Conservation (phyloP, 345 rosid species). For the Limnanthes douglasii region DNA sequence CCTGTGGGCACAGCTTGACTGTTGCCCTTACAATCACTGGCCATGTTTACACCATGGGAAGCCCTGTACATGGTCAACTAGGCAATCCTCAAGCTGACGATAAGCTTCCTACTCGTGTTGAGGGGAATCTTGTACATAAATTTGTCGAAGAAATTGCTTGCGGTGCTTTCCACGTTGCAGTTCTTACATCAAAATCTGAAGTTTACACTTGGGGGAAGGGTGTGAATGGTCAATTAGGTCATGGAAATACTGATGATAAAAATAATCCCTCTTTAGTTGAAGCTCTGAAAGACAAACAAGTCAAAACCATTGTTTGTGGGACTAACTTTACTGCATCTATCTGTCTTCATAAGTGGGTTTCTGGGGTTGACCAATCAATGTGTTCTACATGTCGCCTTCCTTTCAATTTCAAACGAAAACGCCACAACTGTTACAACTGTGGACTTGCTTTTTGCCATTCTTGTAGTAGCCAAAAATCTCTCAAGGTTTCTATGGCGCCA, state of each 20-base stretch:
- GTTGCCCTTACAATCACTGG: constrained; percentile 53
- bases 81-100: constrained; percentile 61
- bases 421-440: constrained; percentile 72
- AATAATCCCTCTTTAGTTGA: constrained; percentile 47
- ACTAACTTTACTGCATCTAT: constrained; percentile 55
- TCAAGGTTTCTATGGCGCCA: constrained; percentile 74
- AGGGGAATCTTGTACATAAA: constrained; percentile 44
- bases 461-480: constrained; percentile 59
- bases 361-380: constrained; percentile 60
- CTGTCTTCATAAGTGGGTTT: constrained; percentile 68
- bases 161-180: constrained; percentile 67
- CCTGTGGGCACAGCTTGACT: constrained; percentile 64
- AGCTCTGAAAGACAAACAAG: constrained; percentile 57
- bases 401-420: constrained; percentile 62
- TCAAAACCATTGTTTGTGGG: constrained; percentile 65
- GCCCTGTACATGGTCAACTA: constrained; percentile 63
- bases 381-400: constrained; percentile 64
- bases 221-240: constrained; percentile 62
- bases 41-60: constrained; percentile 70
- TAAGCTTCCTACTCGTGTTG: constrained; percentile 44
- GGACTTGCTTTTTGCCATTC: constrained; percentile 63
- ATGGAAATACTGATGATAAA: constrained; percentile 54
- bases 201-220: constrained; percentile 88
- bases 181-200: constrained; percentile 63
- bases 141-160: constrained; percentile 71